Evolutionary conservation across 352 stramenopile species (phyloP), one percentile per base, ranked within the genome.

Genomic region (Pythium phragmitis): DNA sequence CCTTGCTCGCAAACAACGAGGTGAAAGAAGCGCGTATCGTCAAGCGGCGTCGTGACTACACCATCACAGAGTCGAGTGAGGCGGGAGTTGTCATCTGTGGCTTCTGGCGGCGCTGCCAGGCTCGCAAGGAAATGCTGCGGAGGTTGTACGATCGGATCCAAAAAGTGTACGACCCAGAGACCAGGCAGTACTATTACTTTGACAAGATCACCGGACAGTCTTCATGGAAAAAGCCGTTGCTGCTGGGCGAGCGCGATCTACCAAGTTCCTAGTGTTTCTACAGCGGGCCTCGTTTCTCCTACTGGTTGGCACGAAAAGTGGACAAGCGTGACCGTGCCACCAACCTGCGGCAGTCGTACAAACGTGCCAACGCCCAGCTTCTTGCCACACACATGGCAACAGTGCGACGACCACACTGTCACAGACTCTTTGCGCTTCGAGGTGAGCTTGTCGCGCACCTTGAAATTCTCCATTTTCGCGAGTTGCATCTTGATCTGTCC

Each of bases 381-480:
- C 39, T 87, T 88, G 36, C 80, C 75, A 50, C 86, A 95, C 19
- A 77, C 72, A 45, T 87, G 67, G 61, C 86, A 95, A 54, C 74
- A 80, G 41, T 91, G 82, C 23, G 84, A 91, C 4, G 80, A 80
- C 80, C 83, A 91, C 42, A 93, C 76, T 2, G 78, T 89, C 51
- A 95, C 84, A 1, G 70, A 89, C 21, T 73, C 78, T 52, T 92
- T 88, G 14, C 84, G 74, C 56, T 91, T 88, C 0, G 63, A 72
- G 2, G 81, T 78, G 19, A 95, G 76, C 50, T 81, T 65, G 30
- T 89, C 70, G 14, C 84, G 84, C 23, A 92, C 74, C 42, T 82
- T 88, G 42, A 95, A 91, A 63, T 95, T 95, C 56, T 89, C 86
- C 74, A 95, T 95, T 70, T 95, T 95, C n/a, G 82, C 78, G 21